Conservation (phyloP, 2,329 filamentous ascomycete genomes). For the Blastomyces parvus region DNA sequence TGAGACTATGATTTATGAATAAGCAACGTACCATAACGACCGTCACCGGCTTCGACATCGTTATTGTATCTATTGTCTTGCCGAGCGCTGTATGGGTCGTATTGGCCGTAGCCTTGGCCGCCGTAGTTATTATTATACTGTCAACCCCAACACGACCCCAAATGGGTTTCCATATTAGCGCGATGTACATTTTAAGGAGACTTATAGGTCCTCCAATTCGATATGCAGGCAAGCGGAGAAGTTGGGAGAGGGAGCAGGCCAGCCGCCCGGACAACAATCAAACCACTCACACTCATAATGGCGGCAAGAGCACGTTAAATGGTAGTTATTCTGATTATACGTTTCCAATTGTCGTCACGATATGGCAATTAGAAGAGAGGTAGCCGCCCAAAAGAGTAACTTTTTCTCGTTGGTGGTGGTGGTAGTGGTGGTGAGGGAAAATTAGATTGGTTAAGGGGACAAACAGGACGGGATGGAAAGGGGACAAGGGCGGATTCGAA, state of each 20-base stretch:
- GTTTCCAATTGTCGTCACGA: neutral
- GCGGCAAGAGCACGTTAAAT: neutral
- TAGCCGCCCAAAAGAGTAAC: neutral
- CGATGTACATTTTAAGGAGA: neutral
- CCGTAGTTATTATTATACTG: conserved; percentile 23
- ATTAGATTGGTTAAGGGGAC: neutral
- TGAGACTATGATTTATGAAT: no score
- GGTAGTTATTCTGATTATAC: neutral
- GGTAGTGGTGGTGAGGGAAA: neutral
- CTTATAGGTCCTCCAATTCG: neutral
- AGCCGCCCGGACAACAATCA: neutral
- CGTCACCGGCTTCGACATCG: conserved; percentile 24
- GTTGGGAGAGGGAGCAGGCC: neutral
- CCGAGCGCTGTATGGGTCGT: conserved; percentile 44
- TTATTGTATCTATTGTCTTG: conserved; percentile 27
- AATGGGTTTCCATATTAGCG: conserved; percentile 11
- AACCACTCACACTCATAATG: neutral
- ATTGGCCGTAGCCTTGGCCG: conserved; percentile 42
- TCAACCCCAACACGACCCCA: conserved; percentile 10
- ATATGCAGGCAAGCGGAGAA: neutral
- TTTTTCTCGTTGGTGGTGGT: neutral
- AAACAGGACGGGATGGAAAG: neutral
- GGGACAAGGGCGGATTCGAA: neutral
- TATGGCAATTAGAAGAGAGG: neutral
- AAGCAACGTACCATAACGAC: conserved; percentile 15